Base-by-base conservation (phyloP, 352 stramenopile genomes). In the Lagenidium giganteum region DNA sequence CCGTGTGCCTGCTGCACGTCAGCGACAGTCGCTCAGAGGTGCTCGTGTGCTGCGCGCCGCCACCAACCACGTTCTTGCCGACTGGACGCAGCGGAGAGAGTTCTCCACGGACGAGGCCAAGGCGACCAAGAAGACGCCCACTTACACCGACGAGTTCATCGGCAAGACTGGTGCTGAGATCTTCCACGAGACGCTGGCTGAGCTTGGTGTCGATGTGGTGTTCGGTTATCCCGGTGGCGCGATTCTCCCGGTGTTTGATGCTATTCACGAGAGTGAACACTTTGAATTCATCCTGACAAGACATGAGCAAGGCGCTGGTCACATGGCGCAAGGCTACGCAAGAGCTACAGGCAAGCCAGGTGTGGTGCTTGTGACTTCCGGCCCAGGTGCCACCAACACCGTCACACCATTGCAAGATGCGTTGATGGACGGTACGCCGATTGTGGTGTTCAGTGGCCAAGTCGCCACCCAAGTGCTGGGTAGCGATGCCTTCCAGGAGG, bases 211-310 rank as follows among this genome's bases (percentile, higher is more conserved):
- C 3, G 68, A 95, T 39, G 84, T 86, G 36, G 88, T 98, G 12
- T 97, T 97, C 54, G 93, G 93, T 20, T 98, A 97, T 66, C 95
- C 90, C 0, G 93, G 90, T 20, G 93, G 93, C 36, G 92, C 92
- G 44, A 96, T 98, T 48, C 56, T 98, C 3, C 93, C 93, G 17
- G 79, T 98, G 24, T 88, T 98, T 42, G 93, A 98, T 66, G 88
- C 95, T 54, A 97, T 98, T 70, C 80, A 97, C 57, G 67, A 93
- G 39, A 88, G 73, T 47, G 42, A 89, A 20, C 53, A 88, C 42
- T 90, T 93, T 51, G 62, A 93, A 34, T 93, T 93, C 34, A 59
- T 89, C 36, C 59, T 93, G 26, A 88, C 78, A 35, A 67, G 82
- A 7, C 82, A 93, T 42, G 82, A 93, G 36, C 82, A 93, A 43